phyloP scores from a whole-genome alignment of 257 asterid genomes.

The Penstemon newberryi region DNA sequence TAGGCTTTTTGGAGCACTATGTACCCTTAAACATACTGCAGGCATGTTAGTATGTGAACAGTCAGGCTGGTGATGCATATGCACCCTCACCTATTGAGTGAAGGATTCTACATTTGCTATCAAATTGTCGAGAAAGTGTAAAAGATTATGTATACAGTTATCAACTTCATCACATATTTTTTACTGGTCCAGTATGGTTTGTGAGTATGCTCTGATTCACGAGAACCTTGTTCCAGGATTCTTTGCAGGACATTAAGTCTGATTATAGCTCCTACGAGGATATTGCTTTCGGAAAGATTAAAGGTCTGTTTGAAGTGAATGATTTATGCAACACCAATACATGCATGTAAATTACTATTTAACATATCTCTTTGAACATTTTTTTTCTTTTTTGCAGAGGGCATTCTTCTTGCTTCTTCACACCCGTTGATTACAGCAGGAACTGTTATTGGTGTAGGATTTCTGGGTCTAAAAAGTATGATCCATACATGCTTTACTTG shows the following conservation, averaged over 20 bases:
- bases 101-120: not conserved
- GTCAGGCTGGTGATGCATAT: slow-evolving; percentile 6
- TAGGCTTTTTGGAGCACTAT: slow-evolving; percentile 12
- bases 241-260: slow-evolving; percentile 73
- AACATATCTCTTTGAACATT: not conserved
- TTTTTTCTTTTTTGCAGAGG: slow-evolving; percentile 54
- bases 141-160: no score
- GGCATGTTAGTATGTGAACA: not conserved
- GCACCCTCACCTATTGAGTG: not conserved
- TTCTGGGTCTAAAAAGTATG: slow-evolving; percentile 77
- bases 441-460: slow-evolving; percentile 64
- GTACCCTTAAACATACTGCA: slow-evolving; percentile 10
- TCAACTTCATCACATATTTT: slow-evolving; percentile 1
- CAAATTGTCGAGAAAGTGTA: not conserved
- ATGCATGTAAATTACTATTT: slow-evolving; percentile 22
- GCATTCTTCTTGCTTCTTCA: slow-evolving; percentile 61
- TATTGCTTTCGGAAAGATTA: slow-evolving; percentile 62
- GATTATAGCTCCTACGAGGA: slow-evolving; percentile 71
- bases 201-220: slow-evolving; percentile 26
- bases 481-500: slow-evolving; percentile 8
- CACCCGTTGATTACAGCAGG: slow-evolving; percentile 65
- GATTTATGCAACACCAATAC: slow-evolving; percentile 1
- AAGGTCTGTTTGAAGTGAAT: slow-evolving; percentile 50
- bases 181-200: slow-evolving; percentile 17
- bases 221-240: slow-evolving; percentile 58